These are phyloP conservation scores for Rutstroemia sp. DNA, from an alignment of 2,329 filamentous ascomycete species.

Conservation along the genomic window DNA sequence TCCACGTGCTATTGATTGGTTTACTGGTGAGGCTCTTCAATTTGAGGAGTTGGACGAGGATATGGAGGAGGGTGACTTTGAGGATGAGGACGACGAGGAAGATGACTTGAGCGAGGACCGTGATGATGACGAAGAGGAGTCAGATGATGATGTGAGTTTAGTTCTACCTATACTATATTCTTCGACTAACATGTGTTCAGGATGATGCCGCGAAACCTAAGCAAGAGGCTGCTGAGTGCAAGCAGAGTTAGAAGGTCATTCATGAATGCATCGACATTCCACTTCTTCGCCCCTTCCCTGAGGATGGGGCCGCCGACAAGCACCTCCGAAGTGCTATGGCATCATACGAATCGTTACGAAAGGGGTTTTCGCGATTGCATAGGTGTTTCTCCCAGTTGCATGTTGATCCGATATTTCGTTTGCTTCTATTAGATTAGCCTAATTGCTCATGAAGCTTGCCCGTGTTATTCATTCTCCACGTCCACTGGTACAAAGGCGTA, in stretches of 20 bases:
- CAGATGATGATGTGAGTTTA: conserved; percentile 63
- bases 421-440: conserved; percentile 27
- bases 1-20: conserved; percentile 97
- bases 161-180: conserved; percentile 2
- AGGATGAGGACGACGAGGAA: conserved; percentile 82
- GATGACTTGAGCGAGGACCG: conserved; percentile 81
- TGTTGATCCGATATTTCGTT: conserved; percentile 16
- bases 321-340: conserved; percentile 10
- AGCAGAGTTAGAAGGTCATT: conserved; percentile 64
- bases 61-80: conserved; percentile 72
- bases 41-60: conserved; percentile 91
- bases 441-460: conserved; percentile 22
- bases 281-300: not conserved
- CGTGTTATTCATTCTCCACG: conserved; percentile 14
- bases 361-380: conserved; percentile 16
- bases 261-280: not conserved
- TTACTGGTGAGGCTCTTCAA: conserved; percentile 94
- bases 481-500: conserved; percentile 10
- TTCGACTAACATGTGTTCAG: conserved; percentile 36
- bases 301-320: not conserved
- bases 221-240: conserved; percentile 92
- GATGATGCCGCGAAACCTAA: conserved; percentile 85
- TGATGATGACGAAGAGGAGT: conserved; percentile 66
- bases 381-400: conserved; percentile 16
- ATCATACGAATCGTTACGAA: conserved; percentile 1